Percentiles rank a stretch among this genome's conserved stretches.
Conservation (phyloP, 192 early-diverging fungal genomes). For the Bifiguratus adelaidae region DNA sequence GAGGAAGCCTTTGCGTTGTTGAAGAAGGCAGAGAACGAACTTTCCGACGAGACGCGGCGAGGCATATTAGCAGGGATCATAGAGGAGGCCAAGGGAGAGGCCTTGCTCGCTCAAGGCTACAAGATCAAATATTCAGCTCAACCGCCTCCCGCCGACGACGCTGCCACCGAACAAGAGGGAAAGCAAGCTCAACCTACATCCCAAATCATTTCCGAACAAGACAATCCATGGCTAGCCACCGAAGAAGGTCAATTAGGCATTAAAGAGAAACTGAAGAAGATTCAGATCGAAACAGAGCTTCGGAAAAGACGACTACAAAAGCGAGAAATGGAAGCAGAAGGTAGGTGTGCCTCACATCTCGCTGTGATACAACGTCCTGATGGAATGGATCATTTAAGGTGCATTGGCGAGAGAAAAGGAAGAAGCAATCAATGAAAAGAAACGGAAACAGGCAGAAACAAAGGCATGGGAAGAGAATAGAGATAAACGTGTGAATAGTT, state of each 20-base stretch:
- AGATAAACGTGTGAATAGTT: conserved; percentile 44
- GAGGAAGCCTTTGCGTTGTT: conserved; percentile 41
- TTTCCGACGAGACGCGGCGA: conserved; percentile 30
- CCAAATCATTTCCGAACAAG: conserved; percentile 1
- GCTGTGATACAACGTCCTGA: background rate
- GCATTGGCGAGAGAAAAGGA: conserved; percentile 33
- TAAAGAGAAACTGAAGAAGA: conserved; percentile 34
- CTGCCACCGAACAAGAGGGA: conserved; percentile 23
- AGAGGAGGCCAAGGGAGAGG: conserved; percentile 41
- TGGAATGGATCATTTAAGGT: background rate
- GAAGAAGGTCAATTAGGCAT: conserved; percentile 25
- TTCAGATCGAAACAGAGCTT: conserved; percentile 40
- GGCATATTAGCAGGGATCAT: conserved; percentile 35
- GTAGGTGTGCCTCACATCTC: conserved; percentile 4
- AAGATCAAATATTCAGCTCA: conserved; percentile 14
- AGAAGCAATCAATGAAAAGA: conserved; percentile 34
- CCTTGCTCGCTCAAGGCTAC: conserved; percentile 11
- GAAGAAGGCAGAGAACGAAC: conserved; percentile 47
- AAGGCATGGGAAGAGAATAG: conserved; percentile 47
- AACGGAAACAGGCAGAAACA: conserved; percentile 39
- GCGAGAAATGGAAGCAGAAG: conserved; percentile 48
- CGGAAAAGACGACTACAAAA: conserved; percentile 34
- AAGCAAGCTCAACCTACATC: conserved; percentile 14
- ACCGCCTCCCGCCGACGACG: background rate
- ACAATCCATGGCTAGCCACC: conserved; percentile 30